Conservation (phyloP, 148 eudicot genomes). For the Euryodendron excelsum region DNA sequence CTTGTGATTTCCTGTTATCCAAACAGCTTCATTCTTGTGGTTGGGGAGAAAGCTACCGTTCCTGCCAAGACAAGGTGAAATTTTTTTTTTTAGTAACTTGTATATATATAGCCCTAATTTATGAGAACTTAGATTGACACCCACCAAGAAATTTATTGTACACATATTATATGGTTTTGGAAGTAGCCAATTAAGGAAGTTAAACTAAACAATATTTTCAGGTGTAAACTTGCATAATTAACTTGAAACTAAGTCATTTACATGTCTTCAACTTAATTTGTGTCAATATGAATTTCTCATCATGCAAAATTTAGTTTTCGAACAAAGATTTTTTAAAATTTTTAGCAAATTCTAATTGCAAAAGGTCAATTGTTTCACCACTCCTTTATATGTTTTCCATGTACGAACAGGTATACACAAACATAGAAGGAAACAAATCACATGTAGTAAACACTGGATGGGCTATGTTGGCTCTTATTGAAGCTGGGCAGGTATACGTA, state of each 20-base stretch:
- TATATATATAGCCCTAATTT: not conserved
- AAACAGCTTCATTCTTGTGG: constrained; percentile 46
- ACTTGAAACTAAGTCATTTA: too few relatives aligned
- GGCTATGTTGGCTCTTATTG: constrained; percentile 45
- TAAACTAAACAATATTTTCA: too few relatives aligned
- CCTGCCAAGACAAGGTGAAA: constrained; percentile 37
- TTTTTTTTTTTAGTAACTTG: too few relatives aligned
- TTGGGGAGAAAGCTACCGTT: constrained; percentile 50
- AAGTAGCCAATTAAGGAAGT: too few relatives aligned
- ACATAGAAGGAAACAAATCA: constrained; percentile 28
- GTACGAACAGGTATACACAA: constrained; percentile 30
- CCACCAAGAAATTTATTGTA: too few relatives aligned
- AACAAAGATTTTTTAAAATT: not conserved
- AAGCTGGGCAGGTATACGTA: constrained; percentile 33
- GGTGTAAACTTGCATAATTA: too few relatives aligned
- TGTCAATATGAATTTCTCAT: not conserved
- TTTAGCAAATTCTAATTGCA: not conserved
- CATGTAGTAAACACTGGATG: constrained; percentile 44
- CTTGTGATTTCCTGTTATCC: constrained; percentile 42
- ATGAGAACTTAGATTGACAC: too few relatives aligned
- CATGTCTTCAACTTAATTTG: too few relatives aligned
- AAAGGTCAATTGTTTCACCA: not conserved
- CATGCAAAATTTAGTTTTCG: not conserved
- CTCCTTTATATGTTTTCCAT: not conserved
- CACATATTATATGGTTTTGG: too few relatives aligned